Base-by-base conservation (phyloP, 2,329 filamentous ascomycete species). In the Cladosporium sp. region DNA sequence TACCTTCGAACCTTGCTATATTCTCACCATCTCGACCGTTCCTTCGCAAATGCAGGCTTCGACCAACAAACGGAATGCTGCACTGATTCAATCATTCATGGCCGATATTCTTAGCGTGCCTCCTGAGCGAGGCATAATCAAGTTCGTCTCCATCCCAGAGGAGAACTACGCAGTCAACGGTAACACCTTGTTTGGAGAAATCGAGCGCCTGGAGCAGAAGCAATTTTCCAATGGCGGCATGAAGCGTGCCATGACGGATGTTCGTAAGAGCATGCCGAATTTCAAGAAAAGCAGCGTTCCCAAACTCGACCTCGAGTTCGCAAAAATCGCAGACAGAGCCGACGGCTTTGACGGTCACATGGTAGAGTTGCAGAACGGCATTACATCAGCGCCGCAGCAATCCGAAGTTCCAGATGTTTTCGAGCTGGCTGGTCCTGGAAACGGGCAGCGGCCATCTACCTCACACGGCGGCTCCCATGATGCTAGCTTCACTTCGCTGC, bases 11-110 rank as follows among this genome's bases (percentile, higher is more conserved):
- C 85, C 88, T 3, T 86, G 88, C 16, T 96, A 95, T 63, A 78
- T 84, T 53, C 74, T 95, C 61, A 85, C 81, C 29, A 79, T 95
- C 52, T 84, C 79, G 30, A 83, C 88, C 0, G 74, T 93, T 8
- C 77, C 85, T 1, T 75, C 75, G 9, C 78, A 88, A 56, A 72
- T 93, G 51, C 83, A 84, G 53, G 80, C 86, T 0, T 78, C 82
- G 3, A 88, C 82, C 46, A 95, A 95, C 70, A 86, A 86, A 65
- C 82, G 88, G 55, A 93, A 92, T 66, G 82, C 88, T 1, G 76
- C 78, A n/a, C 70, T 94, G 15, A 78, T 94, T 3, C 87, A 93
- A 63, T 76, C 74, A n/a, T 84, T 86, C 64, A 78, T 95, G 67
- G 76, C 82, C 12, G 84, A 88, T 19, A 75, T 82, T 0, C 73